These are phyloP conservation scores for Gaultheria prostrata DNA, from an alignment of 148 eudicot genomes.

Conservation along the genomic window DNA sequence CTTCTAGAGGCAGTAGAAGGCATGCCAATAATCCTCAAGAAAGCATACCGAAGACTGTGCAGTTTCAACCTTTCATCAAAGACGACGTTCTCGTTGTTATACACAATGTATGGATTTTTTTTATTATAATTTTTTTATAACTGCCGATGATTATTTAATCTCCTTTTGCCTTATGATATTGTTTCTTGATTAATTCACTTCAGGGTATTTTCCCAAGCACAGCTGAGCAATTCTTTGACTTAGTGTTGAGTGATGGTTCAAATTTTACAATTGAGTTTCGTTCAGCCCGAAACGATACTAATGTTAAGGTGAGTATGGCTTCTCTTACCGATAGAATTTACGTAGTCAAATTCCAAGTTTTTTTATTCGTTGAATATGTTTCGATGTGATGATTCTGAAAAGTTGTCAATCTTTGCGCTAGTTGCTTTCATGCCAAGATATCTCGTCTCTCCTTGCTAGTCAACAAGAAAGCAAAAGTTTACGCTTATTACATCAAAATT, in stretches of 20 bases:
- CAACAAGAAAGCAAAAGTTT: background rate
- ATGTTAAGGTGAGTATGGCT: slow-evolving; percentile 33
- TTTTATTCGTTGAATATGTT: background rate
- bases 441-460: background rate
- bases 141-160: background rate
- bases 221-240: slow-evolving; percentile 71
- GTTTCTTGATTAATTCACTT: slow-evolving; percentile 8
- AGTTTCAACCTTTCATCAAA: slow-evolving; percentile 75
- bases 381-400: background rate
- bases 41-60: slow-evolving; percentile 42
- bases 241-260: slow-evolving; percentile 69
- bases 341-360: background rate
- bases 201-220: slow-evolving; percentile 78
- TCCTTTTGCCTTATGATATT: background rate
- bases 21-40: slow-evolving; percentile 50
- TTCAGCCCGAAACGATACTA: slow-evolving; percentile 64
- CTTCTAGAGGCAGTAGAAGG: slow-evolving; percentile 41
- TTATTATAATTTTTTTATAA: background rate
- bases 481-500: background rate
- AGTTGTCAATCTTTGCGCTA: background rate
- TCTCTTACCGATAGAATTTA: background rate
- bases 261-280: slow-evolving; percentile 62
- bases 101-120: slow-evolving; percentile 50
- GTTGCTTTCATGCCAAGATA: background rate
- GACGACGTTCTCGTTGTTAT: slow-evolving; percentile 67